Evolutionary conservation across 495 filamentous ascomycete species (phyloP), one percentile per base, ranked within the genome.

Genomic region (Hypomontagnella submonticulosa): DNA sequence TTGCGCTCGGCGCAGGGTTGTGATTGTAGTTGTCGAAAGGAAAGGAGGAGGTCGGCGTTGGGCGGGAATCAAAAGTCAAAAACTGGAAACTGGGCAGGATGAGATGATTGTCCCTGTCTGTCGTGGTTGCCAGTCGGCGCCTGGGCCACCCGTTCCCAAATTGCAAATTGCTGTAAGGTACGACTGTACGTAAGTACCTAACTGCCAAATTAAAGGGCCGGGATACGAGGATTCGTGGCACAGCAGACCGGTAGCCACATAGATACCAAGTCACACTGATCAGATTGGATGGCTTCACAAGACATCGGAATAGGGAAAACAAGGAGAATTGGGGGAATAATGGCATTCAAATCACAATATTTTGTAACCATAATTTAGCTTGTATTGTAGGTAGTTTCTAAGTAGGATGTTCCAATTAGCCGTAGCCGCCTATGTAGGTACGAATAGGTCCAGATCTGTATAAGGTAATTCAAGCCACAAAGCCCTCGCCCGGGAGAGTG

Each of bases 1-100:
- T 63, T 71, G 71, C 71, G 69, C 69, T 61, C 66, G 50, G 69
- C 71, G 69, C 71, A 56, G 56, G 66, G 71, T 71, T 42, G 54
- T 33, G 66, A 58, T 59, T 63, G 66, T 68, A 56, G 44, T 41
- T 36, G 61, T 49, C 34, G 40, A 60, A 63, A 60, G 47, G 60
- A 58, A 40, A 41, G 49, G 43, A 54, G 20, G 56, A 47, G 23
- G 54, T 55, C 19, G 42, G 19, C 32, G 61, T 58, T 65, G 66
- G 61, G 55, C 32, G 44, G 43, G 58, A 58, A 69, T 58, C 46
- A 63, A 59, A n/a, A 27, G 23, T 27, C 23, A 69, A 62, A 66
- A 56, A 66, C 18, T 46, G 41, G 36, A 36, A 7, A 58, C 23
- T 38, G 49, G 51, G 64, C 27, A 57, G 49, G 32, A 33, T 47